Evolutionary conservation across 176 grass and related monocot genomes (phyloP).

Genomic region (Juncus effusus): DNA sequence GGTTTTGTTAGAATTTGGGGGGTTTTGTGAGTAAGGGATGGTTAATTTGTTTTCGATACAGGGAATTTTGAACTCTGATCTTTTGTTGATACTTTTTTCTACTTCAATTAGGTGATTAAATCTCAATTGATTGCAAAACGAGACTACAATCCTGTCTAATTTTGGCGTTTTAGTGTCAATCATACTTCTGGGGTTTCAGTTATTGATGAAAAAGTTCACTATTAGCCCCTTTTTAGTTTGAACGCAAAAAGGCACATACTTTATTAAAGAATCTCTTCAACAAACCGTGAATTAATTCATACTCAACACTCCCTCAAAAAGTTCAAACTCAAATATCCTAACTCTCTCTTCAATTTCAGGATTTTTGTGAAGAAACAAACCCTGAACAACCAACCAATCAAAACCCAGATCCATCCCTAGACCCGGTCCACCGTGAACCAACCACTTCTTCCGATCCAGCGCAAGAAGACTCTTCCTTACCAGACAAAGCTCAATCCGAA

Average conservation of each 20-base stretch:
- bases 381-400: conserved; percentile 16
- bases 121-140: too few relatives aligned
- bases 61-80: too few relatives aligned
- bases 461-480: conserved; percentile 19
- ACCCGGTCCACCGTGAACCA: conserved; percentile 22
- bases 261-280: background rate
- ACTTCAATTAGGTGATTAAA: too few relatives aligned
- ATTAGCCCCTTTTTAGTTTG: too few relatives aligned
- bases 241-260: background rate
- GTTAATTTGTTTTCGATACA: background rate
- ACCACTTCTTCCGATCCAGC: conserved; percentile 26
- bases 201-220: too few relatives aligned
- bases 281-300: background rate
- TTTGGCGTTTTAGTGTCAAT: too few relatives aligned
- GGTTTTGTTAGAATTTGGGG: background rate
- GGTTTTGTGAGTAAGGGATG: conserved; percentile 2
- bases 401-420: conserved; percentile 15
- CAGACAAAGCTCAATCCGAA: conserved; percentile 36
- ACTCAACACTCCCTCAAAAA: background rate
- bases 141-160: too few relatives aligned
- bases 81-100: too few relatives aligned
- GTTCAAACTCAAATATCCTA: background rate
- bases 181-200: too few relatives aligned
- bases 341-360: conserved; percentile 32
- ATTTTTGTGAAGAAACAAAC: conserved; percentile 29